Evolutionary conservation across 139 green algal species (phyloP).

Genomic region (Pseudopediastrum boryanum): DNA sequence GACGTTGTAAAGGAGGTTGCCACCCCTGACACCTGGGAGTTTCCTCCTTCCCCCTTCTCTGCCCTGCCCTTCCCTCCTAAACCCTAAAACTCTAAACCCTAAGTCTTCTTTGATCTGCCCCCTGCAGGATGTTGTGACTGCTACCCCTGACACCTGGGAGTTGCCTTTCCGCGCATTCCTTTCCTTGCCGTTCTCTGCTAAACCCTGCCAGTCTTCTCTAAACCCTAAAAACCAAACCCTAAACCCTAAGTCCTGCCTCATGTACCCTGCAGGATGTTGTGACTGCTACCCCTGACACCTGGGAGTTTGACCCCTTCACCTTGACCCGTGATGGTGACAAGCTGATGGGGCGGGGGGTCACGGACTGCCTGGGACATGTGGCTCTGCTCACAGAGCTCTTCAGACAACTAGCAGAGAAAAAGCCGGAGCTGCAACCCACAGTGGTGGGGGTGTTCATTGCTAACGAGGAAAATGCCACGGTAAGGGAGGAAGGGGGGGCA

Average conservation of each 20-base stretch:
- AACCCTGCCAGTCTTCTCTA: no score
- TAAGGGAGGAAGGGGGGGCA: not conserved
- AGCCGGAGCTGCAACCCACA: constrained; percentile 60
- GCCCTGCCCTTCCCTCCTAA: no score
- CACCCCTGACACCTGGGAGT: no score
- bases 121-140: constrained; percentile 60
- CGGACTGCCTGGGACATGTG: constrained; percentile 83
- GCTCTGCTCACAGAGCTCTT: constrained; percentile 78
- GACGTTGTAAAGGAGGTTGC: no score
- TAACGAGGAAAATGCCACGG: constrained; percentile 78
- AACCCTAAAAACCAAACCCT: no score
- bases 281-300: constrained; percentile 76
- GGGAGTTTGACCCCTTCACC: constrained; percentile 77
- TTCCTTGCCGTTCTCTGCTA: no score
- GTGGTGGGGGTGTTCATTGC: constrained; percentile 80
- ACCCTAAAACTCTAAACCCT: no score
- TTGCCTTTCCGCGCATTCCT: no score
- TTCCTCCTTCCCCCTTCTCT: no score
- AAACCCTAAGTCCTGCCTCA: no score
- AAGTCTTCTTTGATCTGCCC: no score
- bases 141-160: no score
- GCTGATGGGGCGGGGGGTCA: constrained; percentile 72
- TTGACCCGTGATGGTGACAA: constrained; percentile 63
- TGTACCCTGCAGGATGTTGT: constrained; percentile 56
- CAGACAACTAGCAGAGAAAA: constrained; percentile 34